A percentile compares a stretch with the other conserved stretches of the same genome.
Conservation (phyloP, 192 early-diverging fungal genomes). For the Coemansia sp. region DNA sequence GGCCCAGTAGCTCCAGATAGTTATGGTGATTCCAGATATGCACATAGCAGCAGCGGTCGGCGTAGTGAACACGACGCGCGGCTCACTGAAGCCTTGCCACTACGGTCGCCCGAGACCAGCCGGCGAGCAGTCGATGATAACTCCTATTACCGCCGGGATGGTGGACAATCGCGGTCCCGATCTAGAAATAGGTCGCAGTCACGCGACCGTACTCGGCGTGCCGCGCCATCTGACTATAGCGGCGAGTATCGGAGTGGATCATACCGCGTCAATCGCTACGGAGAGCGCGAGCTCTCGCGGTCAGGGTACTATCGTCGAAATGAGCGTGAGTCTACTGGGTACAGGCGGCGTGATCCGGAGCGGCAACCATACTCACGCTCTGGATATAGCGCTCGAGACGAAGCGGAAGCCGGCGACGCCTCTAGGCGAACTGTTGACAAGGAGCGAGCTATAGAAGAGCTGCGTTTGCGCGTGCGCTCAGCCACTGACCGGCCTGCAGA, state of each 20-base stretch:
- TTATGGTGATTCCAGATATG: not conserved
- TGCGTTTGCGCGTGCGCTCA: slow-evolving; percentile 36
- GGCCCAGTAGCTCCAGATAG: not conserved
- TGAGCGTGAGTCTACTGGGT: slow-evolving; percentile 36
- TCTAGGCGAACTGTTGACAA: slow-evolving; percentile 36
- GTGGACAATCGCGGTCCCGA: slow-evolving; percentile 19
- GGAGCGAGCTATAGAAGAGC: slow-evolving; percentile 47
- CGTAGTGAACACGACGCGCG: slow-evolving; percentile 15
- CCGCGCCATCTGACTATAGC: slow-evolving; percentile 1
- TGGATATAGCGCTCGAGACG: slow-evolving; percentile 16
- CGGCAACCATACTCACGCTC: slow-evolving; percentile 21
- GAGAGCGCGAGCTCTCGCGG: slow-evolving; percentile 7
- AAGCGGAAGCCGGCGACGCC: slow-evolving; percentile 15
- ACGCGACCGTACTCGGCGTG: slow-evolving; percentile 11
- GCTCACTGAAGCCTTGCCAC: not conserved
- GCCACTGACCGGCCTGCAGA: slow-evolving; percentile 13
- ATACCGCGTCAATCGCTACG: slow-evolving; percentile 24
- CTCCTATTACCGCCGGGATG: not conserved
- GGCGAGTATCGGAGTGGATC: slow-evolving; percentile 21
- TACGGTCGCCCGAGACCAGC: slow-evolving; percentile 9
- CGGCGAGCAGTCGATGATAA: slow-evolving; percentile 10
- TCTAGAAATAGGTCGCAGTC: slow-evolving; percentile 13
- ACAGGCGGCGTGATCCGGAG: slow-evolving; percentile 33
- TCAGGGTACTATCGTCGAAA: slow-evolving; percentile 25
- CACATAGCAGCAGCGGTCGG: not conserved